Evolutionary conservation across 495 filamentous ascomycete species (phyloP).

Genomic region (Lophiostoma macrostomum): DNA sequence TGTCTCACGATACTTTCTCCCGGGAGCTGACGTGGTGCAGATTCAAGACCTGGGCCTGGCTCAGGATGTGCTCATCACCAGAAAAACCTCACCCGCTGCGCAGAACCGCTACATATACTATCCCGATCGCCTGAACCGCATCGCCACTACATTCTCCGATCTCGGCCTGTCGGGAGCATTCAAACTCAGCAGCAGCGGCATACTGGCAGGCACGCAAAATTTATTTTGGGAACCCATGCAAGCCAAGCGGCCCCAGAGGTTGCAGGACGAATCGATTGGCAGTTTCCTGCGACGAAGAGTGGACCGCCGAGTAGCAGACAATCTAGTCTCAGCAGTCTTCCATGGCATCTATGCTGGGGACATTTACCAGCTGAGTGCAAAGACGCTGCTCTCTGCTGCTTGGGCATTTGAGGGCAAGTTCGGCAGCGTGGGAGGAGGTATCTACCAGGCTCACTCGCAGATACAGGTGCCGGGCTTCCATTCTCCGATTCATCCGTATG

Average conservation of each 20-base stretch:
- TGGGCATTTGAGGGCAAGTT: conserved; percentile 51
- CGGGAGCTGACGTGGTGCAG: conserved; percentile 43
- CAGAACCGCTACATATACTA: conserved; percentile 85
- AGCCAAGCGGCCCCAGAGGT: conserved; percentile 27
- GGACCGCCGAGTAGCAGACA: conserved; percentile 60
- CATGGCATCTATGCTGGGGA: conserved; percentile 97
- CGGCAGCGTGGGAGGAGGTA: conserved; percentile 36
- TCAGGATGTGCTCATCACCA: conserved; percentile 59
- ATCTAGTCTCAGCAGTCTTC: conserved; percentile 70
- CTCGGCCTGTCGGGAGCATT: background rate
- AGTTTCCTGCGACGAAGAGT: conserved; percentile 61
- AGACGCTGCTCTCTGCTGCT: conserved; percentile 54
- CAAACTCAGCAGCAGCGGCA: conserved; percentile 13
- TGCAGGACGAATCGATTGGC: conserved; percentile 69
- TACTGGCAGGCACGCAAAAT: conserved; percentile 35
- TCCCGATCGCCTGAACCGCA: conserved; percentile 75
- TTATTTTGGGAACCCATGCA: conserved; percentile 56
- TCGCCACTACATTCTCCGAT: conserved; percentile 47
- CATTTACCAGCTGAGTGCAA: conserved; percentile 72
- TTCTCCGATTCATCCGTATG: conserved; percentile 3
- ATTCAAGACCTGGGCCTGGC: conserved; percentile 60
- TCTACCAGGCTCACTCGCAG: background rate
- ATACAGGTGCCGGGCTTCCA: background rate
- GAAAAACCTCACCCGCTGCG: conserved; percentile 49
- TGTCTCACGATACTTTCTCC: background rate